Evolutionary conservation across 192 early-diverging fungal species (phyloP), one percentile per base, ranked within the genome.

Genomic region (Polychytrium aggregatum): DNA sequence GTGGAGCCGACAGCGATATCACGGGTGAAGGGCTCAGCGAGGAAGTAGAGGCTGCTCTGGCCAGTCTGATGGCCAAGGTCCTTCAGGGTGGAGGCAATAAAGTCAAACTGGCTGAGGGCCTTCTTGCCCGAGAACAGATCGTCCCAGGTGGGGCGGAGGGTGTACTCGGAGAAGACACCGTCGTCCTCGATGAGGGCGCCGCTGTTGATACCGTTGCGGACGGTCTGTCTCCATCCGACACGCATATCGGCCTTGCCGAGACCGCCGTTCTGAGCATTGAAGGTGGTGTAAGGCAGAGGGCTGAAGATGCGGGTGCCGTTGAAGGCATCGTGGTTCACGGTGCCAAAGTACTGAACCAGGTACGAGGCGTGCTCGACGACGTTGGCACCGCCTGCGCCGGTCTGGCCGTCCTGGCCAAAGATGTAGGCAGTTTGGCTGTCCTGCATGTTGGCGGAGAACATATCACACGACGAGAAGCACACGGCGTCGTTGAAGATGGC

Each of bases 371-470:
- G 39, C 8, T 30, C 36, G 18, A 45, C 20, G 37, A 59, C 54
- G 44, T 50, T 59, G 22, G 60, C 60, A 44, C 55, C 60, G 22
- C 60, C 60, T 18, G 36, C 60, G 40, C 60, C 60, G 34, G 60
- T 62, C 16, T 31, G 25, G 11, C 18, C 20, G 42, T 62, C 60
- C 41, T 57, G 57, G 25, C 60, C 60, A 58, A 58, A 52, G 4
- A 62, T 42, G 33, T 39, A 13, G 30, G 21, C 50, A n/a, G 30
- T 25, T 11, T 37, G 22, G 43, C 61, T 48, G 44, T 62, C 54
- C 44, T 62, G 53, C 41, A 62, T 59, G 28, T 35, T n/a, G 21
- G 60, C 55, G 6, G 27, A 31, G 22, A 62, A 52, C 11, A 57
- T 49, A 26, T 59, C 57, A 20, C 57, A 59, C 17, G 57, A 39